A percentile compares a stretch with the other conserved stretches of the same genome.
Conservation (phyloP, 177 flowering plant genomes). For the Tripterygium wilfordii region DNA sequence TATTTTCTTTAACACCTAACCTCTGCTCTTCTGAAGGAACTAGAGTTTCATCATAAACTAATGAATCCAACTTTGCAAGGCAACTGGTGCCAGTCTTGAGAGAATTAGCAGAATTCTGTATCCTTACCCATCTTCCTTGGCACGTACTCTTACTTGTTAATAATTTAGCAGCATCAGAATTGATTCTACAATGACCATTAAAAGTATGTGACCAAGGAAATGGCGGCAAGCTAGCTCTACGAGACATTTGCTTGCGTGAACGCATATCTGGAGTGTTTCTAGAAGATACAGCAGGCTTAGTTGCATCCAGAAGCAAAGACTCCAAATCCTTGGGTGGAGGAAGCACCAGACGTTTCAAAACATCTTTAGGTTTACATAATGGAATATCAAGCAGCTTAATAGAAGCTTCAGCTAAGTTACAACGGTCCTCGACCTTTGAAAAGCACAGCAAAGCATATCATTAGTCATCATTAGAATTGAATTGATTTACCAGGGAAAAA, state of each 20-base stretch:
- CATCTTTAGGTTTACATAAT: conserved; percentile 39
- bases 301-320: conserved; percentile 52
- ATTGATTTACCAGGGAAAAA: too few species aligned
- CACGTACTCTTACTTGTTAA: conserved; percentile 42
- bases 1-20: conserved; percentile 11
- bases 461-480: too few species aligned
- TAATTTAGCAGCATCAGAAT: conserved; percentile 49
- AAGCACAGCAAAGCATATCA: conserved; percentile 1
- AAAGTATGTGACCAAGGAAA: conserved; percentile 78
- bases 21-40: conserved; percentile 33
- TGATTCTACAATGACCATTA: conserved; percentile 49
- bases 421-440: conserved; percentile 31
- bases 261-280: conserved; percentile 37
- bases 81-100: conserved; percentile 24
- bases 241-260: conserved; percentile 35
- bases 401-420: conserved; percentile 26
- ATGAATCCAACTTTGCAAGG: conserved; percentile 42
- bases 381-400: conserved; percentile 19
- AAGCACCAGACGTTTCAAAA: conserved; percentile 51
- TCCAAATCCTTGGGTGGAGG: conserved; percentile 66
- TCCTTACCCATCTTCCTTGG: conserved; percentile 69
- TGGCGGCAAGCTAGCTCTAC: conserved; percentile 55
- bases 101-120: conserved; percentile 28
- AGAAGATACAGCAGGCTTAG: conserved; percentile 33
- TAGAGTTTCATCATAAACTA: conserved; percentile 42